Evolutionary conservation across 768 basidiomycete genomes (phyloP).

Genomic region (Obba rivulosa): DNA sequence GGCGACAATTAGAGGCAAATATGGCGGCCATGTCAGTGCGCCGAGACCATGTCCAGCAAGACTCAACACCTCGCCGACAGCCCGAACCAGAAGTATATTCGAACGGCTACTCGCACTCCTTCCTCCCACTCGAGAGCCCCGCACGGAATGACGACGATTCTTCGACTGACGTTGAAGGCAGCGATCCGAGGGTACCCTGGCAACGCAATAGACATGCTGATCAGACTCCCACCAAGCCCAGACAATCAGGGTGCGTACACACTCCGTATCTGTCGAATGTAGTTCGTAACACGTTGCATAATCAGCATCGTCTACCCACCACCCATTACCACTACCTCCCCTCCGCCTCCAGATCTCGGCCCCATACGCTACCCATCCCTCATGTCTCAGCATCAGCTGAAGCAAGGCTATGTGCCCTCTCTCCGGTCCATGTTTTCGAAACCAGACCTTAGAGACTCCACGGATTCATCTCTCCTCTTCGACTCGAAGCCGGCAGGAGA

Average conservation of each 20-base stretch:
- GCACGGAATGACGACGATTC: conserved; percentile 45
- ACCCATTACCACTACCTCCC: conserved; percentile 69
- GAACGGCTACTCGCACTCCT: neutral
- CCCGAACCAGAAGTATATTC: too few relatives aligned
- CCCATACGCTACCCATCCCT: conserved; percentile 59
- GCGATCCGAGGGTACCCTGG: conserved; percentile 6
- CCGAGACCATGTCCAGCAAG: too few relatives aligned
- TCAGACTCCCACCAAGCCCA: conserved; percentile 16
- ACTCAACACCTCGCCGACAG: too few relatives aligned
- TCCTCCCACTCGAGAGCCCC: conserved; percentile 65
- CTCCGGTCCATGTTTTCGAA: conserved; percentile 66
- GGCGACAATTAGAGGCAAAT: conserved; percentile 50
- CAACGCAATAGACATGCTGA: conserved; percentile 14
- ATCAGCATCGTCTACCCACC: conserved; percentile 37
- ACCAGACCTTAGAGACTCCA: conserved; percentile 10
- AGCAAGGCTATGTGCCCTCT: conserved; percentile 75
- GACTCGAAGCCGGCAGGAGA: conserved; percentile 20
- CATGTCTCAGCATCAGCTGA: conserved; percentile 75
- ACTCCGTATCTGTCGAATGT: neutral
- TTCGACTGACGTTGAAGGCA: conserved; percentile 38
- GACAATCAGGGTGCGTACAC: conserved; percentile 13
- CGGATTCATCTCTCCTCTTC: conserved; percentile 41
- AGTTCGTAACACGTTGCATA: neutral
- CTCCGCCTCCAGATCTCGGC: conserved; percentile 46
- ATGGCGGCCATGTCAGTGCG: conserved; percentile 15